These are phyloP conservation scores for Podila clonocystis DNA, from an alignment of 192 early-diverging fungal species.

Conservation along the genomic window DNA sequence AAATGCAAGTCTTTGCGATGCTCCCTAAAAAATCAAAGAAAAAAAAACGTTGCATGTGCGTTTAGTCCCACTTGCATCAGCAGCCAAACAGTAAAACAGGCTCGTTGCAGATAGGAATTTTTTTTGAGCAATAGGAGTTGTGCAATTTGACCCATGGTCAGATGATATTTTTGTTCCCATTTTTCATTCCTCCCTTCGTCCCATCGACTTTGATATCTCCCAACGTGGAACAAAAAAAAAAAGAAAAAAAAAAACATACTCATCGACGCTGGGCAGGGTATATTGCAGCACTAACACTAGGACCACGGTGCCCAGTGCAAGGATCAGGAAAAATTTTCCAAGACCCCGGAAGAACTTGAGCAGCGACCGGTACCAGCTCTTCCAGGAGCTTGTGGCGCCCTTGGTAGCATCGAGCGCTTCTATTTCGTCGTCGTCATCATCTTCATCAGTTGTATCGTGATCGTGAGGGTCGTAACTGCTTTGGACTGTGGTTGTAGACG, in stretches of 20 bases:
- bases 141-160: too few relatives aligned
- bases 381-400: constrained; percentile 9
- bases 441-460: neutral
- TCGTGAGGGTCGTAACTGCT: neutral
- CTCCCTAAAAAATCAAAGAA: constrained; percentile 41
- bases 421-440: constrained; percentile 20
- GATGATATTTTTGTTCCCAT: too few relatives aligned
- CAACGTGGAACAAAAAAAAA: constrained; percentile 1
- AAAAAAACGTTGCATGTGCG: neutral
- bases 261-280: constrained; percentile 44
- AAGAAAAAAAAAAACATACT: constrained; percentile 16
- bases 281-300: constrained; percentile 34
- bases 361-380: constrained; percentile 24
- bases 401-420: neutral
- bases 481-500: neutral
- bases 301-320: constrained; percentile 36
- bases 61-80: neutral
- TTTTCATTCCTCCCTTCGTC: neutral
- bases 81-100: neutral
- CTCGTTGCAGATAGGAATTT: neutral
- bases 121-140: neutral
- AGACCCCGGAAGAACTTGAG: constrained; percentile 42
- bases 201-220: too few relatives aligned
- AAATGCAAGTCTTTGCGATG: constrained; percentile 57
- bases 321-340: constrained; percentile 49